A percentile compares a stretch with the other conserved stretches of the same genome.
Conservation (phyloP, 1,139 yeast species). For the Hemisphaericaspora subhashii region DNA sequence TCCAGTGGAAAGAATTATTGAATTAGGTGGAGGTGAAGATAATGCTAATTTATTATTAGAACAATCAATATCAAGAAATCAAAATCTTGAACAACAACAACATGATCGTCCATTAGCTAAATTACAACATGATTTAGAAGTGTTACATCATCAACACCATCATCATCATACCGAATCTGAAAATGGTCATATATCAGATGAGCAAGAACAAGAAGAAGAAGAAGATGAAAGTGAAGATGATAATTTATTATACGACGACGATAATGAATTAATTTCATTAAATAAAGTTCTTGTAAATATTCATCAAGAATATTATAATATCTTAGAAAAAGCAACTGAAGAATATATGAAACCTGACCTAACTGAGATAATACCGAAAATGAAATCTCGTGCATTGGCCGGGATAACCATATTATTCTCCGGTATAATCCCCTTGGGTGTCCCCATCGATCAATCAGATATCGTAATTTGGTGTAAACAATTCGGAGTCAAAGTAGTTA, state of each 20-base stretch:
- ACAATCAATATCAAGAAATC: conserved; percentile 57
- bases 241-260: conserved; percentile 74
- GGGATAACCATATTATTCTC: conserved; percentile 78
- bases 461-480: conserved; percentile 90
- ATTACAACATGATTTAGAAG: conserved; percentile 72
- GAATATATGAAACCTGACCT: conserved; percentile 50
- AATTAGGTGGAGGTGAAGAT: conserved; percentile 50
- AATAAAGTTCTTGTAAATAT: conserved; percentile 62
- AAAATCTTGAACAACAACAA: conserved; percentile 64
- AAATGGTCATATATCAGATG: conserved; percentile 2
- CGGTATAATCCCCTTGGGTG: conserved; percentile 81
- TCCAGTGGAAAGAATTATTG: conserved; percentile 52
- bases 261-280: conserved; percentile 68
- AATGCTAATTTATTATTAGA: conserved; percentile 45
- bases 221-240: conserved; percentile 48
- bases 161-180: conserved; percentile 18
- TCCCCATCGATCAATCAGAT: conserved; percentile 69
- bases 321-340: conserved; percentile 30
- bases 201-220: conserved; percentile 21
- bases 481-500: conserved; percentile 85
- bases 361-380: conserved; percentile 64
- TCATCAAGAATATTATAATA: conserved; percentile 64
- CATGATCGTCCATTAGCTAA: conserved; percentile 81
- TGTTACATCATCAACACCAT: conserved; percentile 41
- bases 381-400: conserved; percentile 67